Base-by-base conservation (phyloP, 768 basidiomycete species). In the Rhodotorula taiwanensis region DNA sequence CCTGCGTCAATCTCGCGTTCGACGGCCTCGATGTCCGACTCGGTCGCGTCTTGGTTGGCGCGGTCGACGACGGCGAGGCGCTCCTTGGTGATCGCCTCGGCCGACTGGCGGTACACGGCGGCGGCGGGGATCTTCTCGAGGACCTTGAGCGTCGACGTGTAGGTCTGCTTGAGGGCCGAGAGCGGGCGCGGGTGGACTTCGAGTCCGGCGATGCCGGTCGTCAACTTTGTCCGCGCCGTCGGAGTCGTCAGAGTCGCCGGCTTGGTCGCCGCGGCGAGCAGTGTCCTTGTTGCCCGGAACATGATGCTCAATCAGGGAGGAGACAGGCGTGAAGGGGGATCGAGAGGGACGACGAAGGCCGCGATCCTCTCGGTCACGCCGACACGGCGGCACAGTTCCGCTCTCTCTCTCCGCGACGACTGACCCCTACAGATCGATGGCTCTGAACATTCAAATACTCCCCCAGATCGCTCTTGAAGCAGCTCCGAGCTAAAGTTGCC, bases 121-220 rank as follows among this genome's bases (percentile, higher is more conserved):
- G 85, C 82, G 65, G 80, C 76, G n/a, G 93, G 93, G 64, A 95
- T 82, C 59, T 68, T 76, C 14, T 81, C 77, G 54, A 94, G 82
- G 10, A 64, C 34, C 34, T 81, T 75, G 57, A 95, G 83, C 10
- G 92, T 95, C 55, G 82, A 79, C 72, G 85, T 78, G 80, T 93
- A 94, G 52, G 85, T 86, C 71, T 82, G 78, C 56, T 79, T 75
- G 68, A 98, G 83, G 60, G 81, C 84, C 18, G 89, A 88, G 25
- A 98, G 80, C 15, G 93, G 92, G 70, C 88, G 81, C 31, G 84
- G 83, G 75, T 94, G 90, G 9, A 90, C 88, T 14, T 81, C 77
- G 53, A 95, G 83, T 57, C 93, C 93, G 13, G 85, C 82, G 64
- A 94, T 82, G 52, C 89, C 89, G 15, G 93, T 95, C n/a, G 88